A percentile compares a stretch with the other conserved stretches of the same genome.
These are phyloP conservation scores for Fusarium sp. DNA, from an alignment of 2,329 filamentous ascomycete species.

Conservation along the genomic window DNA sequence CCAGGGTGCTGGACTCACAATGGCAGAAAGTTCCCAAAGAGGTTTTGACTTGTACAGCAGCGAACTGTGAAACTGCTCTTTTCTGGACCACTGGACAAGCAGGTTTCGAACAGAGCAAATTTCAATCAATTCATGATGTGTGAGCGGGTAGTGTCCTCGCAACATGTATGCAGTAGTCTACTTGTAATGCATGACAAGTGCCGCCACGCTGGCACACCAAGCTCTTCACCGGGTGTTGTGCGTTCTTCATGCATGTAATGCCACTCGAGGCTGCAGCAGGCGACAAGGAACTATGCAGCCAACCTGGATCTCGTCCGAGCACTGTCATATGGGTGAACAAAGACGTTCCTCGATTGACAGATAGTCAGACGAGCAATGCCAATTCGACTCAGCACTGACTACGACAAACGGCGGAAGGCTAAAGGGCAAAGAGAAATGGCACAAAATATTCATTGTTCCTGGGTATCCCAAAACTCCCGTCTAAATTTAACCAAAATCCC, in stretches of 20 bases:
- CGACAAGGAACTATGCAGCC: slow-evolving; percentile 15
- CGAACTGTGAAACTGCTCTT: not conserved
- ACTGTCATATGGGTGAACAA: not conserved
- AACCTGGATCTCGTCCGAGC: not conserved
- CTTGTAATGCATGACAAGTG: not conserved
- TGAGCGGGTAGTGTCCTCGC: not conserved
- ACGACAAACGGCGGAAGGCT: not conserved
- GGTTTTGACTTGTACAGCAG: not conserved
- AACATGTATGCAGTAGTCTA: not conserved
- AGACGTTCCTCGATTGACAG: not conserved
- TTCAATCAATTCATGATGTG: not conserved
- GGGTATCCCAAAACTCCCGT: slow-evolving; percentile 34
- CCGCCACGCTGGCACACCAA: not conserved
- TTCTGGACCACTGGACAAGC: not conserved
- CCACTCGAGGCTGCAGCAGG: not conserved
- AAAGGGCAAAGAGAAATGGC: not conserved
- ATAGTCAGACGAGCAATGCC: not conserved
- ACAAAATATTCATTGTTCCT: slow-evolving; percentile 20
- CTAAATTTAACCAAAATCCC: slow-evolving; percentile 26
- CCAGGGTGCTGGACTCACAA: not conserved
- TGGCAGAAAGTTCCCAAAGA: not conserved
- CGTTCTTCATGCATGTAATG: slow-evolving; percentile 9
- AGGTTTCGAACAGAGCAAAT: not conserved
- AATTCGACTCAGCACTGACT: not conserved
- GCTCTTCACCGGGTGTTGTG: not conserved